These are phyloP conservation scores for Mycocalia duriaeana DNA, from an alignment of 1,284 basidiomycete species.

Conservation along the genomic window DNA sequence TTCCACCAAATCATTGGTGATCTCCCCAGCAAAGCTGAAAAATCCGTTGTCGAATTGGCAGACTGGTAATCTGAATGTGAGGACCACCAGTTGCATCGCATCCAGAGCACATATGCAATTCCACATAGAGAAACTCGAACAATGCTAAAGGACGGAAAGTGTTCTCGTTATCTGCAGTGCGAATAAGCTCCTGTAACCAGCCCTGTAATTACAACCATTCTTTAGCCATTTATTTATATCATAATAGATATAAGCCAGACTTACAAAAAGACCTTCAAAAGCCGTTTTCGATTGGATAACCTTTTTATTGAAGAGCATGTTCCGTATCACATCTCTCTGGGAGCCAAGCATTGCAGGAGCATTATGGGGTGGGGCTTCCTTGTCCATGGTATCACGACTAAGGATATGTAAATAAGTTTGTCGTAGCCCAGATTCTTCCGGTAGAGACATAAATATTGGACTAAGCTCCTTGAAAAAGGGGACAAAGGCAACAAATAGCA, in stretches of 20 bases:
- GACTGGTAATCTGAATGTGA: slow-evolving; percentile 8
- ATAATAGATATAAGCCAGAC: not conserved
- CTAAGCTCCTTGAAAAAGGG: slow-evolving; percentile 4
- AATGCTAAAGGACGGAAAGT: not conserved
- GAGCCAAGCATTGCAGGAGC: not conserved
- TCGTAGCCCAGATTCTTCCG: not conserved
- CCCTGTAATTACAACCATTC: not conserved
- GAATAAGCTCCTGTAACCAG: not conserved
- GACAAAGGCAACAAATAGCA: slow-evolving; percentile 5
- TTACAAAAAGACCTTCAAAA: not conserved
- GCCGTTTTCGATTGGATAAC: not conserved
- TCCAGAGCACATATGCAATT: slow-evolving; percentile 8
- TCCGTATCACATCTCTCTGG: not conserved
- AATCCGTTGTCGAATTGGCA: not conserved
- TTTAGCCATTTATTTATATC: not conserved
- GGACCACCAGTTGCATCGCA: slow-evolving; percentile 4
- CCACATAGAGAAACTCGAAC: slow-evolving; percentile 4
- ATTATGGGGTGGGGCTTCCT: not conserved
- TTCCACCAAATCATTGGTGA: not conserved
- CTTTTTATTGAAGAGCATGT: not conserved
- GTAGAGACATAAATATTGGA: slow-evolving; percentile 4
- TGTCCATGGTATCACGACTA: not conserved
- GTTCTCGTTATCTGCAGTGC: not conserved
- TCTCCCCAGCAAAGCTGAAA: not conserved
- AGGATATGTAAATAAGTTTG: not conserved